A percentile compares a stretch with the other conserved stretches of the same genome.
phyloP scores from a whole-genome alignment of 306 rosid genomes.

The Cyamopsis tetragonoloba region DNA sequence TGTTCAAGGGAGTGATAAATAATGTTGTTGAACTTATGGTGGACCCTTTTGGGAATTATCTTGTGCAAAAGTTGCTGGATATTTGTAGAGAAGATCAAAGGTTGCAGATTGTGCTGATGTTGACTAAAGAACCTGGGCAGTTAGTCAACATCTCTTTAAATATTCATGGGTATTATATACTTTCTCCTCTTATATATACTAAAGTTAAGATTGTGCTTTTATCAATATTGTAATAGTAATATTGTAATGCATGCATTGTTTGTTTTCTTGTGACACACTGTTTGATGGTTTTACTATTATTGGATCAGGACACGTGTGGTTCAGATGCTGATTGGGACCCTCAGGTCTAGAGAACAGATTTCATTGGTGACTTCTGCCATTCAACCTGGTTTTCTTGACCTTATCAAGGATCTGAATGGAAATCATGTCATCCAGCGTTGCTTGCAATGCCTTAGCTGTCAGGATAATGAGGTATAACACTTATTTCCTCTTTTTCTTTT shows the following conservation, averaged over 20 bases:
- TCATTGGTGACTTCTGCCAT: slow-evolving; percentile 46
- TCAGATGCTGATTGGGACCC: slow-evolving; percentile 73
- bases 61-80: slow-evolving; percentile 72
- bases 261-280: too few relatives aligned
- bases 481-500: background rate
- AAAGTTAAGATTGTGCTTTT: too few relatives aligned
- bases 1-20: slow-evolving; percentile 46
- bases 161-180: slow-evolving; percentile 56
- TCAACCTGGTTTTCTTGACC: slow-evolving; percentile 61
- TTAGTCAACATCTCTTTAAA: slow-evolving; percentile 58
- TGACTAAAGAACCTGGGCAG: slow-evolving; percentile 47
- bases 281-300: background rate
- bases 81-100: slow-evolving; percentile 52
- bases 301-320: slow-evolving; percentile 63
- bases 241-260: too few relatives aligned
- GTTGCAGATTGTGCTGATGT: slow-evolving; percentile 42
- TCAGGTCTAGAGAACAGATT: slow-evolving; percentile 24
- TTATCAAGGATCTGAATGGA: slow-evolving; percentile 60
- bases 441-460: slow-evolving; percentile 49
- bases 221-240: too few relatives aligned
- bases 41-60: slow-evolving; percentile 78
- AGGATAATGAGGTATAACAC: slow-evolving; percentile 52
- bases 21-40: slow-evolving; percentile 61
- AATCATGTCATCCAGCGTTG: slow-evolving; percentile 65
- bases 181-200: too few relatives aligned